A percentile compares a stretch with the other conserved stretches of the same genome.
These are phyloP conservation scores for Cephalotrichum gorgonifer DNA, from an alignment of 2,329 filamentous ascomycete genomes.

Conservation along the genomic window DNA sequence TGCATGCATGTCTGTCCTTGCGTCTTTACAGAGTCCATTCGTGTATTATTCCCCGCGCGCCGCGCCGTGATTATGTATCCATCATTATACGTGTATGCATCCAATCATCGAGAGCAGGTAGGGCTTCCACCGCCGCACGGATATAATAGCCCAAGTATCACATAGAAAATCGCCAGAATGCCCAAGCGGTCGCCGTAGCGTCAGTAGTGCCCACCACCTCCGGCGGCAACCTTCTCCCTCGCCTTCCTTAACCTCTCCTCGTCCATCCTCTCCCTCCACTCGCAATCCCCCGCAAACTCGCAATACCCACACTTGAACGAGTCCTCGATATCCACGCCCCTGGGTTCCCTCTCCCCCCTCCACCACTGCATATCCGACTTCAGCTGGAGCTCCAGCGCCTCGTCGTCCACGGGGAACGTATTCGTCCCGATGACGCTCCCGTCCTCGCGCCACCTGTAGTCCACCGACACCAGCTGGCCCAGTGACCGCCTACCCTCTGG, in stretches of 20 bases:
- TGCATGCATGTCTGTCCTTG: too few species aligned
- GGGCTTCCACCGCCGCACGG: too few species aligned
- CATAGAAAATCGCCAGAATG: background rate
- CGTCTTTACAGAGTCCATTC: too few species aligned
- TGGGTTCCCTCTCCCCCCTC: constrained; percentile 62
- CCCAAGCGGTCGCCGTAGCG: too few species aligned
- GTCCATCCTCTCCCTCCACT: constrained; percentile 65
- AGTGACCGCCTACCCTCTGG: constrained; percentile 36
- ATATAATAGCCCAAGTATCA: too few species aligned
- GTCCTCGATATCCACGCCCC: constrained; percentile 72
- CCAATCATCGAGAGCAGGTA: too few species aligned
- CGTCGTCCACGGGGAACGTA: constrained; percentile 57
- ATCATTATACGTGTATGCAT: too few species aligned
- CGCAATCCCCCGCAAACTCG: constrained; percentile 70
- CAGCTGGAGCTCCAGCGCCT: constrained; percentile 56
- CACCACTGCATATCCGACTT: constrained; percentile 73
- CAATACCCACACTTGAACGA: constrained; percentile 81
- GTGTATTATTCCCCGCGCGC: too few species aligned
- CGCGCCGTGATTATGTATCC: too few species aligned
- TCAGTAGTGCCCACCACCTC: background rate
- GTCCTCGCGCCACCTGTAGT: constrained; percentile 41
- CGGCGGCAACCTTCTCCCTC: constrained; percentile 1
- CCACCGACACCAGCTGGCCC: constrained; percentile 39
- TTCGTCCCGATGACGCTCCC: constrained; percentile 43
- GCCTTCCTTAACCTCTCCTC: constrained; percentile 30